Evolutionary conservation across 2,329 filamentous ascomycete genomes (phyloP).

Genomic region (Chrysosporium keratinophilum): DNA sequence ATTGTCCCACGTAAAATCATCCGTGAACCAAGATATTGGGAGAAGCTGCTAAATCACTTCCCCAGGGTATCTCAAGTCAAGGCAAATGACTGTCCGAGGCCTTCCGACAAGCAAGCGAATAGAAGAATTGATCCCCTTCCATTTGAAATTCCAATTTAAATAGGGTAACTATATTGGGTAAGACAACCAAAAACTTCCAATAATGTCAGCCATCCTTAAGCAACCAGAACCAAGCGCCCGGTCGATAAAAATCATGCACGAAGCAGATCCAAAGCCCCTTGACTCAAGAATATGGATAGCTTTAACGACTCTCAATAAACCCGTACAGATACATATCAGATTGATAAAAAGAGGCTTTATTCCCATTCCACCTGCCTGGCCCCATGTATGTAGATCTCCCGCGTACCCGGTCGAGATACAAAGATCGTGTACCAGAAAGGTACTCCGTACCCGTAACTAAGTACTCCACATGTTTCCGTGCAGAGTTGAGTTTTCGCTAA

Average conservation of each 20-base stretch:
- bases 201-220: too few relatives aligned
- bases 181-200: not conserved
- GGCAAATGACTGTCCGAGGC: too few relatives aligned
- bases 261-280: not conserved
- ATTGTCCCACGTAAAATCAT: not conserved
- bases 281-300: not conserved
- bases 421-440: slow-evolving; percentile 4
- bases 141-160: not conserved
- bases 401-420: slow-evolving; percentile 8
- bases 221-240: too few relatives aligned
- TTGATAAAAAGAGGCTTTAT: slow-evolving; percentile 7
- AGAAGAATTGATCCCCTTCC: not conserved
- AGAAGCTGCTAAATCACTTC: not conserved
- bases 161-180: not conserved
- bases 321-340: not conserved
- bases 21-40: slow-evolving; percentile 1
- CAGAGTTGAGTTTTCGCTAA: not conserved
- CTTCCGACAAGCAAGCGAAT: not conserved
- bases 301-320: not conserved
- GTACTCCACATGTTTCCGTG: slow-evolving; percentile 1
- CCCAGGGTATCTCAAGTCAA: not conserved
- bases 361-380: slow-evolving; percentile 8
- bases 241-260: not conserved
- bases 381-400: slow-evolving; percentile 11
- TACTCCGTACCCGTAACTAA: not conserved